Conservation (phyloP, 352 stramenopile species). For the Phytophthora litchii region DNA sequence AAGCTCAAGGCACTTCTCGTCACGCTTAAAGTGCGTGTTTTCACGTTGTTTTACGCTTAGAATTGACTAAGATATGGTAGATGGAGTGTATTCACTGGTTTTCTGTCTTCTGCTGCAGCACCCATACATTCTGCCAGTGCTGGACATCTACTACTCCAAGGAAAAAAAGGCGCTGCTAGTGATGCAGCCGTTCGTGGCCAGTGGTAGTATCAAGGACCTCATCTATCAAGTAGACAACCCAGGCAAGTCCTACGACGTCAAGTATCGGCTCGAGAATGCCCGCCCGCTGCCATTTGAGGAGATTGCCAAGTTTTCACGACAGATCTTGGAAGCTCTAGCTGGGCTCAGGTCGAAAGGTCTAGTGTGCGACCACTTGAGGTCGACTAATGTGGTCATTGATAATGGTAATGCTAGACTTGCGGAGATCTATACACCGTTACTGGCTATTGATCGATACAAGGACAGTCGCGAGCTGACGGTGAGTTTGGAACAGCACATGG, state of each 20-base stretch:
- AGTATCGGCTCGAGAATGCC: conserved; percentile 53
- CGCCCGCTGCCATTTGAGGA: conserved; percentile 47
- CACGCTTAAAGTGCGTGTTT: conserved; percentile 57
- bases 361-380: conserved; percentile 70
- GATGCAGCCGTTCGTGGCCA: conserved; percentile 61
- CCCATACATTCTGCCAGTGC: conserved; percentile 69
- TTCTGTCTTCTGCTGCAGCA: conserved; percentile 40
- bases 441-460: conserved; percentile 64
- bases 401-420: conserved; percentile 56
- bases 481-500: conserved; percentile 63
- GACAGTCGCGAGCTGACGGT: conserved; percentile 63
- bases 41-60: background rate
- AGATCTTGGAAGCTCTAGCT: conserved; percentile 65
- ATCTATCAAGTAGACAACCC: conserved; percentile 57
- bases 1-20: conserved; percentile 80
- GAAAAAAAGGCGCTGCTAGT: conserved; percentile 73
- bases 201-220: conserved; percentile 69
- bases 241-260: conserved; percentile 48
- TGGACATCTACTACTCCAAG: conserved; percentile 71
- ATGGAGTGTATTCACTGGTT: background rate
- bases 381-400: conserved; percentile 72
- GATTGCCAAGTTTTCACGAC: conserved; percentile 60
- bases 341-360: conserved; percentile 65
- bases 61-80: conserved; percentile 4
- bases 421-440: conserved; percentile 69